Evolutionary conservation across 495 filamentous ascomycete species (phyloP), one percentile per base, ranked within the genome.

Genomic region (Daldinia caldariorum): DNA sequence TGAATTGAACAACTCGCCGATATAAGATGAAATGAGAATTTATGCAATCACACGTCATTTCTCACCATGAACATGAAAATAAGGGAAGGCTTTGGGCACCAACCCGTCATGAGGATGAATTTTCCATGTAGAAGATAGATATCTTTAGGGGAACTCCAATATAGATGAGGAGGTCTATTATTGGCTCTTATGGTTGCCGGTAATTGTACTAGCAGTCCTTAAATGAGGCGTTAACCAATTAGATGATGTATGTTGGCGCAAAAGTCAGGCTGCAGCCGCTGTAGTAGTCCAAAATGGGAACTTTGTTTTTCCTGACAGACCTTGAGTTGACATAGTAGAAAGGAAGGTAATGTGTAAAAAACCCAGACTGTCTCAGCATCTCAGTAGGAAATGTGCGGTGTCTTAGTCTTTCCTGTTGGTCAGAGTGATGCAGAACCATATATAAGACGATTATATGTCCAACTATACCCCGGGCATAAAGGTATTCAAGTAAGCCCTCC

Each of bases 1-100:
- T 39, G 16, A 26, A 18, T 41, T 32, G 34, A 59, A 32, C 16
- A 29, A 20, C 4, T 37, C 10, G 26, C 13, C 22, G 43, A 53
- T 22, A 53, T 58, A 49, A 53, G 34, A 53, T 58, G 12, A 63
- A 62, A 29, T 6, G 14, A 26, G 37, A 60, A 22, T 18, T 34
- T 43, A 47, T 53, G 34, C 3, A 16, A 20, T 35, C 16, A 39
- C 58, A 58, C 54, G 59, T 59, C 45, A 54, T 32, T 16, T 3
- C 13, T n/a, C 34, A 63, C 35, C 26, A 26, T 9, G 59, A 53
- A 26, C 29, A 56, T 10, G n/a, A 20, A 10, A 49, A 43, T 53
- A 5, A 39, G n/a, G 22, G n/a, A 55, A 16, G 50, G 0, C 18
- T 1, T 35, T 41, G n/a, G 38, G 38, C n/a, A 41, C 26, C 26